These are phyloP conservation scores for Hylodesmum podocarpum DNA, from an alignment of 306 rosid species.

Conservation along the genomic window DNA sequence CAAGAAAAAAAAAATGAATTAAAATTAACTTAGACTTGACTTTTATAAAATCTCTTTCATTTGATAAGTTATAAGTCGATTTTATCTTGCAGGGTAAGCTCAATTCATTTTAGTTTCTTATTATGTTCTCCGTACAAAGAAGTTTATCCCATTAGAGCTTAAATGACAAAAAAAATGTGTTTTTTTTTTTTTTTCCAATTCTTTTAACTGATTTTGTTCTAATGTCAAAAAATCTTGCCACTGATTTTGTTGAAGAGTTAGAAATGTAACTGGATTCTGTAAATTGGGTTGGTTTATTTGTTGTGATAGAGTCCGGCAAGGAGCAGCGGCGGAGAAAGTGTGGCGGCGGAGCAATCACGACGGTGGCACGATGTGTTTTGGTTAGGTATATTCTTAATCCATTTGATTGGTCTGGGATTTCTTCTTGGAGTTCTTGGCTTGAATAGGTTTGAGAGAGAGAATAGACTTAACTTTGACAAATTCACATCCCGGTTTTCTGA, in stretches of 20 bases:
- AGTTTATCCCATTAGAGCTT: too few relatives aligned
- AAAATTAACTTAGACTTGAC: too few relatives aligned
- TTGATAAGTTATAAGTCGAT: too few relatives aligned
- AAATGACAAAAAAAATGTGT: too few relatives aligned
- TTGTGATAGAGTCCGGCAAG: slow-evolving; percentile 52
- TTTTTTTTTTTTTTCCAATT: background rate
- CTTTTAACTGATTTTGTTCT: background rate
- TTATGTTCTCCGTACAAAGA: too few relatives aligned
- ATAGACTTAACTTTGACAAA: slow-evolving; percentile 76
- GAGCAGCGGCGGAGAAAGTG: slow-evolving; percentile 56
- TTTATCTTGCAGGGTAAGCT: too few relatives aligned
- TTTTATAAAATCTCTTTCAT: too few relatives aligned
- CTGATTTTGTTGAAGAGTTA: background rate
- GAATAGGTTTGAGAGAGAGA: slow-evolving; percentile 62
- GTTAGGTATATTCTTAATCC: slow-evolving; percentile 72
- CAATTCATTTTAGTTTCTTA: too few relatives aligned
- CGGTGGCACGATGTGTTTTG: slow-evolving; percentile 93
- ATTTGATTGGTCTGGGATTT: slow-evolving; percentile 67
- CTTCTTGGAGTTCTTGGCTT: slow-evolving; percentile 65
- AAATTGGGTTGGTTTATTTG: background rate
- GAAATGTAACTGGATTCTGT: background rate
- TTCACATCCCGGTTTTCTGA: slow-evolving; percentile 42
- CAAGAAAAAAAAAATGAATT: too few relatives aligned
- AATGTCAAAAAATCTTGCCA: too few relatives aligned
- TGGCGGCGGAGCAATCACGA: slow-evolving; percentile 55